Percentiles rank a stretch among this genome's conserved stretches.
These are phyloP conservation scores for Stachybotrys chartarum DNA, from an alignment of 2,329 filamentous ascomycete species.

Conservation along the genomic window DNA sequence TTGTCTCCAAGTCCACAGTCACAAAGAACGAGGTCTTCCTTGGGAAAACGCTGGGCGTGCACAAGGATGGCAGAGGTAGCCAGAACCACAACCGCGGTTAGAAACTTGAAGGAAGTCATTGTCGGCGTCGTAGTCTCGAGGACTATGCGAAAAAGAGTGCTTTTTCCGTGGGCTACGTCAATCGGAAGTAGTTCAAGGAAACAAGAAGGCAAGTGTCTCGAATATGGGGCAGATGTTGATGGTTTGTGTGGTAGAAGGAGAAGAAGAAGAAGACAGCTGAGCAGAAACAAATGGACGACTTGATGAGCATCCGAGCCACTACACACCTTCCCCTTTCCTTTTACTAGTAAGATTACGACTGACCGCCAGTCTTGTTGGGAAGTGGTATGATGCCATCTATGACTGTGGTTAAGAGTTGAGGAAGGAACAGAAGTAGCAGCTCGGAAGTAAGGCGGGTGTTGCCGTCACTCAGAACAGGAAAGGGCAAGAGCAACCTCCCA, in stretches of 20 bases:
- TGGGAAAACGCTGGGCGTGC: conserved; percentile 17
- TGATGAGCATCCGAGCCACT: not conserved
- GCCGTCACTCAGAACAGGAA: not conserved
- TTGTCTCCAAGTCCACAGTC: conserved; percentile 36
- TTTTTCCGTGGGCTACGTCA: not conserved
- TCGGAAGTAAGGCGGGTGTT: too few relatives aligned
- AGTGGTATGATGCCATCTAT: not conserved
- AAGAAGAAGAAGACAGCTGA: too few relatives aligned
- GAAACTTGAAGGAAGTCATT: conserved; percentile 17
- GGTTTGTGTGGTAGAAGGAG: too few relatives aligned
- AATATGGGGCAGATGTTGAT: too few relatives aligned
- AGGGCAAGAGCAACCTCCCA: not conserved
- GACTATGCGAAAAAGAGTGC: not conserved
- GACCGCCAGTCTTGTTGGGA: not conserved
- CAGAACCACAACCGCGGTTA: conserved; percentile 8
- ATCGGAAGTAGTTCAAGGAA: too few relatives aligned
- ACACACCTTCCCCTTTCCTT: not conserved
- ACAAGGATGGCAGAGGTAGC: conserved; percentile 13
- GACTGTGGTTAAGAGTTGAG: not conserved
- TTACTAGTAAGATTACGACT: not conserved
- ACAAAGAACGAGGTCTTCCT: conserved; percentile 31
- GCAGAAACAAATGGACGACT: too few relatives aligned
- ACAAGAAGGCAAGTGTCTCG: too few relatives aligned
- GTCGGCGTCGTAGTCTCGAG: not conserved
- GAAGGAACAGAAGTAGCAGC: not conserved